Evolutionary conservation across 2,329 filamentous ascomycete genomes (phyloP).

Genomic region (Mollisia scopiformis): DNA sequence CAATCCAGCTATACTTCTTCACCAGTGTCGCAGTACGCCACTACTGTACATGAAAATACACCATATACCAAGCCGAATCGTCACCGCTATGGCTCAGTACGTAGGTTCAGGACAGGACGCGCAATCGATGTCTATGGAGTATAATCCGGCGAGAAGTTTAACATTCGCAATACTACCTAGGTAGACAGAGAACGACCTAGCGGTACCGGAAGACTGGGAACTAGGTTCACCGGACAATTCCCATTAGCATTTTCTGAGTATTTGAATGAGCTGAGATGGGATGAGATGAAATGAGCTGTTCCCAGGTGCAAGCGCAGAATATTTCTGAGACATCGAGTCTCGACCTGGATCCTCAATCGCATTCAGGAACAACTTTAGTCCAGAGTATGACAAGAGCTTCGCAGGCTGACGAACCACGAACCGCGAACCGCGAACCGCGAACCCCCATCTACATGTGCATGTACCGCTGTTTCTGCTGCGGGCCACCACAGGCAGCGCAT

Average conservation of each 20-base stretch:
- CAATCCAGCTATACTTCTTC: not conserved
- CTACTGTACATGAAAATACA: not conserved
- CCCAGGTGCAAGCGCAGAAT: too few relatives aligned
- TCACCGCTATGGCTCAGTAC: not conserved
- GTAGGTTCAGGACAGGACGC: too few relatives aligned
- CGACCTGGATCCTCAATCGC: not conserved
- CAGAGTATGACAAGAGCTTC: not conserved
- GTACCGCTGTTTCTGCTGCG: too few relatives aligned
- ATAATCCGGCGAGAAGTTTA: too few relatives aligned
- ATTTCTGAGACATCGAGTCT: not conserved
- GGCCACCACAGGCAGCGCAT: too few relatives aligned
- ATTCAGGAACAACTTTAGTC: not conserved
- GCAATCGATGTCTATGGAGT: too few relatives aligned
- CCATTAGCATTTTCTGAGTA: too few relatives aligned
- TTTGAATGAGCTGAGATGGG: too few relatives aligned
- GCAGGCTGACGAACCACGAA: not conserved
- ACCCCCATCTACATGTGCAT: too few relatives aligned
- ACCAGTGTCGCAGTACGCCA: not conserved
- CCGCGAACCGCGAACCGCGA: not conserved
- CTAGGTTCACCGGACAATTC: not conserved
- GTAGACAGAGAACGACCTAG: too few relatives aligned
- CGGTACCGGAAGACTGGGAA: not conserved
- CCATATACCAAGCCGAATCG: not conserved
- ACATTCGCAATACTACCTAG: too few relatives aligned
- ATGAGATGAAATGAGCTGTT: not conserved